phyloP scores from a whole-genome alignment of 73 alveolate species.

The Effrenium voratum region DNA sequence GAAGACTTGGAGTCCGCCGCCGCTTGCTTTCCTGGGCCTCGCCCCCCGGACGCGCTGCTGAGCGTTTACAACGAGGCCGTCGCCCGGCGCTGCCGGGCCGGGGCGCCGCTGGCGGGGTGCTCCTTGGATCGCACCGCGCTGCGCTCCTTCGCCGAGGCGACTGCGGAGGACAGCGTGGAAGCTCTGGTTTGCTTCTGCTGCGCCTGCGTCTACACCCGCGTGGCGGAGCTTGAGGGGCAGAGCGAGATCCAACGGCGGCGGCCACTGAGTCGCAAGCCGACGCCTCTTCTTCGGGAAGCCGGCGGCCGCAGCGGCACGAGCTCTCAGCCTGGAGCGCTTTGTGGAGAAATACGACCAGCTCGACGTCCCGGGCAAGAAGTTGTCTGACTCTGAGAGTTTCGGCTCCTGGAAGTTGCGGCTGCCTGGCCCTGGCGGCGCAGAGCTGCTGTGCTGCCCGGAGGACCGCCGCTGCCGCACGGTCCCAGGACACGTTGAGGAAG shows the following conservation, averaged over 20 bases:
- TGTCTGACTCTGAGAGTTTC: background rate
- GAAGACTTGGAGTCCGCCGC: background rate
- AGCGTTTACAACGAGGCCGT: constrained; percentile 36
- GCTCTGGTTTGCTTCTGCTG: constrained; percentile 21
- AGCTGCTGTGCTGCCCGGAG: background rate
- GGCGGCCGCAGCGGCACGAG: background rate
- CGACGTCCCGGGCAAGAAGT: background rate
- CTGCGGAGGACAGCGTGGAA: background rate
- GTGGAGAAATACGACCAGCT: background rate
- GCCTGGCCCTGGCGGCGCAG: background rate
- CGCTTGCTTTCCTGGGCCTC: background rate
- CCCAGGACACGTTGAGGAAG: background rate
- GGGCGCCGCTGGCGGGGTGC: constrained; percentile 2
- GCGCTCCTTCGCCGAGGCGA: background rate
- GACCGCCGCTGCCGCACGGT: background rate
- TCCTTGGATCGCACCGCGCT: constrained; percentile 36
- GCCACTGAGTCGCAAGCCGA: background rate
- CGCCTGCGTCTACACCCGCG: constrained; percentile 51
- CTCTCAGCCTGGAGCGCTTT: background rate
- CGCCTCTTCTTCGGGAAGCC: background rate
- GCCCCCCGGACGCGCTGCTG: background rate
- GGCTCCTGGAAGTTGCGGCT: background rate
- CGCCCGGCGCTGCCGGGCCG: background rate
- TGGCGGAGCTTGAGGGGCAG: background rate
- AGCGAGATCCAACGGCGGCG: background rate